Conservation (phyloP, 2,329 filamentous ascomycete genomes). For the Hirsutella rhossiliensis region DNA sequence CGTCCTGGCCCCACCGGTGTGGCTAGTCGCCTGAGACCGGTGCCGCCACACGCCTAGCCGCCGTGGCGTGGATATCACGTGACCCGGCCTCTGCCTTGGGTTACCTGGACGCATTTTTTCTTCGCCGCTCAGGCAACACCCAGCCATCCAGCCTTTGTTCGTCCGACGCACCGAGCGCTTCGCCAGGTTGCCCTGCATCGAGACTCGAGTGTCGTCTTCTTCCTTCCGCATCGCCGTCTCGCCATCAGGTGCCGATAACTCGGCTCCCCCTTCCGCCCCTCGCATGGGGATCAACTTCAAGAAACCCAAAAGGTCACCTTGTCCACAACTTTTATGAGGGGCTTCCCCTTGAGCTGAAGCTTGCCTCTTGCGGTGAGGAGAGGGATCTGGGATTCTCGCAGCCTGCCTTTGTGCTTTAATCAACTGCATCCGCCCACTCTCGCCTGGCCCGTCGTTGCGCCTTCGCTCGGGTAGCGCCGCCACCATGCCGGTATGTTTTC, state of each 20-base stretch:
- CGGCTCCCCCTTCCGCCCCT: background rate
- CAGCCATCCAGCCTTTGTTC: background rate
- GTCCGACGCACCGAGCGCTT: background rate
- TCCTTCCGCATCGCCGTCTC: background rate
- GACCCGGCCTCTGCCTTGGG: background rate
- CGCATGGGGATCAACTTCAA: no score
- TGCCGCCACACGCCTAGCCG: background rate
- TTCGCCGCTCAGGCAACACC: background rate
- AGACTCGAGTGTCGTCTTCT: background rate
- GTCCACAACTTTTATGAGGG: background rate
- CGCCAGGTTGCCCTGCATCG: background rate
- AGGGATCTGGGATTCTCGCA: background rate
- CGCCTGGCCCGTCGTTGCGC: background rate
- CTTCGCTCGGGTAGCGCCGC: background rate
- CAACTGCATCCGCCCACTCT: background rate
- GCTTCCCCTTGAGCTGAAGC: background rate
- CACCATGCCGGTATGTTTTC: slow-evolving; percentile 4
- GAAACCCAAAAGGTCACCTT: background rate
- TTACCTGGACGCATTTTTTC: background rate
- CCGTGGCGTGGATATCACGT: background rate
- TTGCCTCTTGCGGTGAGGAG: background rate
- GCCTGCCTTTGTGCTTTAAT: background rate
- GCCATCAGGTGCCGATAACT: background rate
- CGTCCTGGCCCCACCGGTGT: background rate
- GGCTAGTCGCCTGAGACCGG: background rate